Evolutionary conservation across 768 basidiomycete species (phyloP).

Genomic region (Pisolithus tinctorius): DNA sequence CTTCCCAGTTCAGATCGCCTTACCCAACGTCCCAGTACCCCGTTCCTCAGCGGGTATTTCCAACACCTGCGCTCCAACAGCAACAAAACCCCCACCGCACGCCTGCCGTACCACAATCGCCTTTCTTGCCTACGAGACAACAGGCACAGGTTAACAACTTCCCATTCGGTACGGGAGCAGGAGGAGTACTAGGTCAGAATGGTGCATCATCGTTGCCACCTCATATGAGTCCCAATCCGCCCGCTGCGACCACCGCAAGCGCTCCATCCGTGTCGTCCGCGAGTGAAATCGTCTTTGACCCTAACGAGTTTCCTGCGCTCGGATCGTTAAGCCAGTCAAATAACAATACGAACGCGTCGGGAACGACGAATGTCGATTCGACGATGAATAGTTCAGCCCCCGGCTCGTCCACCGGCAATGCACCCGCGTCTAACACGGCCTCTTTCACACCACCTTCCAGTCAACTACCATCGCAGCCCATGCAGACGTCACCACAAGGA

Average conservation of each 20-base stretch:
- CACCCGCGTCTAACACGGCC: slow-evolving; percentile 34
- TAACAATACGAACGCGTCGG: slow-evolving; percentile 32
- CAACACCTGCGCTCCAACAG: slow-evolving; percentile 42
- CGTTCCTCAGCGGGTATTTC: slow-evolving; percentile 22
- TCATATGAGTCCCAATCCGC: slow-evolving; percentile 48
- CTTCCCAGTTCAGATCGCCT: slow-evolving; percentile 55
- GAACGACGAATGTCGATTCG: slow-evolving; percentile 28
- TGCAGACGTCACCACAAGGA: slow-evolving; percentile 23
- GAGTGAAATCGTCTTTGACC: slow-evolving; percentile 76
- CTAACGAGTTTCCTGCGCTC: slow-evolving; percentile 83
- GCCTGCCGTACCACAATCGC: slow-evolving; percentile 49
- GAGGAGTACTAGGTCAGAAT: slow-evolving; percentile 46
- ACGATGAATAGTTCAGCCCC: slow-evolving; percentile 18
- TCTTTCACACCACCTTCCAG: slow-evolving; percentile 54
- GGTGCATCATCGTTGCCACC: slow-evolving; percentile 48
- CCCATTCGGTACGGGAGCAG: slow-evolving; percentile 43
- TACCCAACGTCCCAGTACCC: slow-evolving; percentile 34
- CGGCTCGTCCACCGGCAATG: slow-evolving; percentile 23
- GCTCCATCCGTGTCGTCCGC: slow-evolving; percentile 59
- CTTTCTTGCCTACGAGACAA: slow-evolving; percentile 61
- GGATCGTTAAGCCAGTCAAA: slow-evolving; percentile 54
- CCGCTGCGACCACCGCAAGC: slow-evolving; percentile 31
- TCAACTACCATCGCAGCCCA: slow-evolving; percentile 12
- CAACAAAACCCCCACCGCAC: slow-evolving; percentile 58
- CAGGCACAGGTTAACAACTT: slow-evolving; percentile 39